These are phyloP conservation scores for Pseudopediastrum boryanum DNA, from an alignment of 139 green algal species.

Conservation along the genomic window DNA sequence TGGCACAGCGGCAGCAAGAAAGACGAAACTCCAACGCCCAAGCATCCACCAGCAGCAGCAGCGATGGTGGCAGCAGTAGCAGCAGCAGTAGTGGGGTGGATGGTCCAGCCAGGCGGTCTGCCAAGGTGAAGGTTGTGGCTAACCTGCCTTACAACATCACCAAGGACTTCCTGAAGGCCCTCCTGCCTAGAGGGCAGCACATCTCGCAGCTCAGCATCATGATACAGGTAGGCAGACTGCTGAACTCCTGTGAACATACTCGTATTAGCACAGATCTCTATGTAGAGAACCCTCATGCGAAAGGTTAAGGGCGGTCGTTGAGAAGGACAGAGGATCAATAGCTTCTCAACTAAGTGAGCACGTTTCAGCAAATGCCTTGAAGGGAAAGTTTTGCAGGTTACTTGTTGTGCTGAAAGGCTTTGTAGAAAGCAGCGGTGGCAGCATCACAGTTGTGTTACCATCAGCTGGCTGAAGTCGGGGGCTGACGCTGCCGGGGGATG, in stretches of 20 bases:
- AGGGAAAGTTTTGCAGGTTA: no score
- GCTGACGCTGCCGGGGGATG: no score
- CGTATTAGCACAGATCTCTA: no score
- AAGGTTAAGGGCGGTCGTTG: no score
- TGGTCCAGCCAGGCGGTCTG: background rate
- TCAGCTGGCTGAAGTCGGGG: no score
- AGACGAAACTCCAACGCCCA: background rate
- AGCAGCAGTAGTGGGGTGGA: constrained; percentile 12
- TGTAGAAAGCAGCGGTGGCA: no score
- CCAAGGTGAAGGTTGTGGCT: constrained; percentile 81
- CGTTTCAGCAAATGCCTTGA: no score
- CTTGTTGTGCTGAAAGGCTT: no score
- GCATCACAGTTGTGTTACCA: no score
- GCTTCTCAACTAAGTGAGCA: no score
- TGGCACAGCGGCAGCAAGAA: constrained; percentile 28
- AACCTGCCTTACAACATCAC: constrained; percentile 99
- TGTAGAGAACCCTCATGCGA: no score
- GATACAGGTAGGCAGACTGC: constrained; percentile 57
- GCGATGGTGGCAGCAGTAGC: constrained; percentile 12
- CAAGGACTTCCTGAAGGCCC: constrained; percentile 81
- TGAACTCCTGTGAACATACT: constrained; percentile 15
- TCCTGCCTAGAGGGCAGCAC: constrained; percentile 76
- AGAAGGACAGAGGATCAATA: no score
- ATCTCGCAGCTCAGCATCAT: constrained; percentile 81
- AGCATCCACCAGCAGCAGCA: constrained; percentile 6